These are phyloP conservation scores for Zygnema circumcarinatum DNA, from an alignment of 139 green algal species.

Conservation along the genomic window DNA sequence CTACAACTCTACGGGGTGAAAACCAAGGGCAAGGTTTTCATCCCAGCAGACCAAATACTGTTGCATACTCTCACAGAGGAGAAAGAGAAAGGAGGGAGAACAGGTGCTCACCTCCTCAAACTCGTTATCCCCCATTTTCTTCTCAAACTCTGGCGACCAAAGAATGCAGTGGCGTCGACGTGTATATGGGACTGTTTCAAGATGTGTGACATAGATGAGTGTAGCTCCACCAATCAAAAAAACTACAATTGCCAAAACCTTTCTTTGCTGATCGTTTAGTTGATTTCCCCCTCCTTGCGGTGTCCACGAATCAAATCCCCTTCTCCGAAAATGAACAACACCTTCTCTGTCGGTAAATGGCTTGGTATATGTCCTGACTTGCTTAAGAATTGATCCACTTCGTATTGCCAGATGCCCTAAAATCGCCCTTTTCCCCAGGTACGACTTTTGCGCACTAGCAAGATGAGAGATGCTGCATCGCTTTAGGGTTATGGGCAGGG, in stretches of 20 bases:
- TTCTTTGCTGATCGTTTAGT: not conserved
- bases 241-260: not conserved
- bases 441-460: too few species aligned
- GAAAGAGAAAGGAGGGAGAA: not conserved
- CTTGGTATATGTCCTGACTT: not conserved
- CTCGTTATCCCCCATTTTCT: conserved; percentile 37
- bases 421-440: not conserved
- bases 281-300: not conserved
- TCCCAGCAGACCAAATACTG: too few species aligned
- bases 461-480: too few species aligned
- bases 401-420: not conserved
- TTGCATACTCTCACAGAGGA: too few species aligned
- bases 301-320: not conserved
- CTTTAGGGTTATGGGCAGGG: too few species aligned
- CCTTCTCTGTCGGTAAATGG: not conserved
- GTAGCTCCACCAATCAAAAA: not conserved
- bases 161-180: conserved; percentile 52
- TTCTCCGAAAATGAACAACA: not conserved
- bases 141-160: conserved; percentile 49
- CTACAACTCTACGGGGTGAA: too few species aligned
- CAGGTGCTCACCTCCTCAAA: conserved; percentile 43
- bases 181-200: conserved; percentile 59
- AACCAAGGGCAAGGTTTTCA: too few species aligned
- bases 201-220: conserved; percentile 49
- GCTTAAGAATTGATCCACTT: not conserved